Evolutionary conservation across 371 early-diverging fungal species (phyloP).

Genomic region (Basidiobolus meristosporus): DNA sequence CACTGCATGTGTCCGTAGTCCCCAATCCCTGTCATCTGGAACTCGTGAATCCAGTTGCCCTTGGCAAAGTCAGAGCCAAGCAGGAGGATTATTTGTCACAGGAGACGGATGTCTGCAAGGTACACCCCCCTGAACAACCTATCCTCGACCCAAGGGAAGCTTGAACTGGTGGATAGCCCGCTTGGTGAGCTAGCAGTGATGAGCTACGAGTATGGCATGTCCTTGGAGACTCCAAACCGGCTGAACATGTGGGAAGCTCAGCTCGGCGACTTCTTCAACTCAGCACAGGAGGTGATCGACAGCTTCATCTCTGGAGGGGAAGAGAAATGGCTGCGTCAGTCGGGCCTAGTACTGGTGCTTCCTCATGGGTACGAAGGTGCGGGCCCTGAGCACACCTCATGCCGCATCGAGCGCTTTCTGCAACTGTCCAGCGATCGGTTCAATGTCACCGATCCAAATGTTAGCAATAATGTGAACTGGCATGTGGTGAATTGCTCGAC

Average conservation of each 20-base stretch:
- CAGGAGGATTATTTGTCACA: slow-evolving; percentile 29
- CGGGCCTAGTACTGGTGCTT: slow-evolving; percentile 77
- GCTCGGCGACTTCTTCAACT: slow-evolving; percentile 95
- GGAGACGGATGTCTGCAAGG: slow-evolving; percentile 7
- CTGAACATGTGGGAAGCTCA: slow-evolving; percentile 94
- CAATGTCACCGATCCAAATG: slow-evolving; percentile 12
- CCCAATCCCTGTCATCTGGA: slow-evolving; percentile 91
- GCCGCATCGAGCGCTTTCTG: slow-evolving; percentile 81
- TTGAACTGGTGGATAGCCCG: slow-evolving; percentile 73
- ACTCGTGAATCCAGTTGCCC: slow-evolving; percentile 86
- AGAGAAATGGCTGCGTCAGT: slow-evolving; percentile 81
- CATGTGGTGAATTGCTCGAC: slow-evolving; percentile 83
- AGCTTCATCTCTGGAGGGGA: slow-evolving; percentile 77
- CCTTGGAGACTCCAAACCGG: slow-evolving; percentile 62
- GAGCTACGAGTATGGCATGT: slow-evolving; percentile 88
- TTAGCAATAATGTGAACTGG: slow-evolving; percentile 49
- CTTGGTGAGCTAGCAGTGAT: slow-evolving; percentile 87
- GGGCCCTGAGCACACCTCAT: slow-evolving; percentile 88
- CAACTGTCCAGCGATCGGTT: slow-evolving; percentile 54
- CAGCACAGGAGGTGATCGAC: slow-evolving; percentile 89
- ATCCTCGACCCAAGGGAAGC: not conserved
- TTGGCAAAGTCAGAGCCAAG: slow-evolving; percentile 84
- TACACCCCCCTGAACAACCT: slow-evolving; percentile 52
- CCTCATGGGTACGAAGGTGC: slow-evolving; percentile 97
- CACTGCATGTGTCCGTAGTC: slow-evolving; percentile 64